Conservation (phyloP, 768 basidiomycete genomes). For the Agaricus subrufescens region DNA sequence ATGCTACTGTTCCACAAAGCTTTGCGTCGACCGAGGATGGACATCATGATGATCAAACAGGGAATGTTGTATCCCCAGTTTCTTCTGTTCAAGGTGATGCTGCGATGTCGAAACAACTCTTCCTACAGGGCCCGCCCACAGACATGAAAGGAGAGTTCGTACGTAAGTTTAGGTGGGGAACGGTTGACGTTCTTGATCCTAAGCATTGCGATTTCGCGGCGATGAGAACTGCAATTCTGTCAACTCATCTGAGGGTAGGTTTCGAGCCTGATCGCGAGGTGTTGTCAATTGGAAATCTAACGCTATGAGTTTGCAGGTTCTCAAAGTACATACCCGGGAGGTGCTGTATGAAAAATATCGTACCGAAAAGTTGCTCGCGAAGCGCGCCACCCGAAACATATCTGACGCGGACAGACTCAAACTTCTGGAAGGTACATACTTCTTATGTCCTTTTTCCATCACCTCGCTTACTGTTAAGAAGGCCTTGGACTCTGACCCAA, state of each 20-base stretch:
- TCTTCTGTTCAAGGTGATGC: constrained; percentile 25
- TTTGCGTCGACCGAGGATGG: constrained; percentile 38
- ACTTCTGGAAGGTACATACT: constrained; percentile 61
- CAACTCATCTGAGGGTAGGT: constrained; percentile 80
- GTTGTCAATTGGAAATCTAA: not conserved
- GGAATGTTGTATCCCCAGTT: constrained; percentile 25
- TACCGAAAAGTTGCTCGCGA: constrained; percentile 85
- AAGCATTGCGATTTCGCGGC: constrained; percentile 86
- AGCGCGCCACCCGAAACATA: constrained; percentile 77
- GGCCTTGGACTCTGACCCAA: constrained; percentile 16
- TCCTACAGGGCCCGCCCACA: constrained; percentile 54
- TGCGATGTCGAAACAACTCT: constrained; percentile 28
- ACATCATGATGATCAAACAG: constrained; percentile 16
- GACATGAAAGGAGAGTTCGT: constrained; percentile 72
- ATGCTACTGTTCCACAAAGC: constrained; percentile 16
- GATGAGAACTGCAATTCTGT: constrained; percentile 77
- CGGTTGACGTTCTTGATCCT: constrained; percentile 80
- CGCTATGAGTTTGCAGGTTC: constrained; percentile 40
- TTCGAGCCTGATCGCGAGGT: not conserved
- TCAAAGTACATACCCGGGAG: constrained; percentile 82
- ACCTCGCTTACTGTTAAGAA: not conserved
- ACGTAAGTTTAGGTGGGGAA: constrained; percentile 85
- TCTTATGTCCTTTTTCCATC: not conserved
- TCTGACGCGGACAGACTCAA: constrained; percentile 69
- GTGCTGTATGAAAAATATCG: constrained; percentile 92